Percentiles rank a stretch among this genome's conserved stretches.
phyloP scores from a whole-genome alignment of 768 basidiomycete species.

The Naganishia friedmannii region DNA sequence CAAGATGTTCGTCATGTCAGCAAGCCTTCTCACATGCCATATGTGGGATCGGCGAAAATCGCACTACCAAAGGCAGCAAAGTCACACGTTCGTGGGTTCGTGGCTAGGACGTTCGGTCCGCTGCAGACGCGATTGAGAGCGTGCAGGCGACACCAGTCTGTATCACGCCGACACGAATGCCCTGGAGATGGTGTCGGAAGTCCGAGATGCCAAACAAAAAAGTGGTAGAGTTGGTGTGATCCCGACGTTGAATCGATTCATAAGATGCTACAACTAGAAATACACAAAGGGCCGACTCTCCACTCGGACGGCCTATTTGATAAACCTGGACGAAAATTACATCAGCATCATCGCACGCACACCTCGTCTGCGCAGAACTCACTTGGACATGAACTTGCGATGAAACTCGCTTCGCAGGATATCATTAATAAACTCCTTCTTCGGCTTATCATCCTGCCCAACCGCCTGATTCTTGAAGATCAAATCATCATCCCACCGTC shows the following conservation, averaged over 20 bases:
- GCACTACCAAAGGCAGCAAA: no score
- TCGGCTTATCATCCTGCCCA: conserved; percentile 59
- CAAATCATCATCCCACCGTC: conserved; percentile 93
- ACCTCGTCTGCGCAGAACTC: not conserved
- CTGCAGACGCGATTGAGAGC: no score
- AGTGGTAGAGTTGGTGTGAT: no score
- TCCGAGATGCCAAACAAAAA: no score
- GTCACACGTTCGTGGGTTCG: no score
- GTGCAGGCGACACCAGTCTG: no score
- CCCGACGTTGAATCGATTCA: not conserved
- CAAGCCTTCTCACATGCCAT: no score
- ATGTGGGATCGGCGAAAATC: no score
- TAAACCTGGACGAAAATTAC: conserved; percentile 4
- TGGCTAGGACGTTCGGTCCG: no score
- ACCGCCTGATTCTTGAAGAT: conserved; percentile 99
- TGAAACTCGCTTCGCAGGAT: conserved; percentile 65
- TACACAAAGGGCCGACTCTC: not conserved
- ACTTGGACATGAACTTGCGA: conserved; percentile 39
- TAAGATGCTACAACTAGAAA: not conserved
- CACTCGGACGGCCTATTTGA: not conserved
- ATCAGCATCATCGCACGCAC: not conserved
- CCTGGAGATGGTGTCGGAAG: no score
- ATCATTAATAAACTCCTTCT: conserved; percentile 90
- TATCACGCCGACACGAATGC: no score
- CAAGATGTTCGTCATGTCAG: no score